Conservation (phyloP, 495 filamentous ascomycete species). For the Lichina pygmaea region DNA sequence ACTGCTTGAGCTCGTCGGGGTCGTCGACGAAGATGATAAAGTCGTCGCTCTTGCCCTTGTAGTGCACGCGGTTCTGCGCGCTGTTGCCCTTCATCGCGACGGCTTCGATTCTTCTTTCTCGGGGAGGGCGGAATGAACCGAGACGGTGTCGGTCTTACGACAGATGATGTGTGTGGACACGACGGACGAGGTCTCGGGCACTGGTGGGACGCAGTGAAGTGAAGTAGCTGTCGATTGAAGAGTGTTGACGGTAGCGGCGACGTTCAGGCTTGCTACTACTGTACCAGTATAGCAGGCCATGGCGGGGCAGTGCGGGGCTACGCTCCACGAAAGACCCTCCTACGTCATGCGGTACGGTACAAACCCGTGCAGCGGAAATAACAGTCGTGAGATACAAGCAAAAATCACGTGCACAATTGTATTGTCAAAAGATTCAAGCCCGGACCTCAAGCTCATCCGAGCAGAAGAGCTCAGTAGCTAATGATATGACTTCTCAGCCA, state of each 20-base stretch:
- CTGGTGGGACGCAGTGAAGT: neutral
- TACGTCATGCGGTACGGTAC: too few relatives aligned
- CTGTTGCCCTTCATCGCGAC: slow-evolving; percentile 34
- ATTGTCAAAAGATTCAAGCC: too few relatives aligned
- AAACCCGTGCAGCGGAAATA: too few relatives aligned
- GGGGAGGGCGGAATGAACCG: neutral
- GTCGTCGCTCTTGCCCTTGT: slow-evolving; percentile 68
- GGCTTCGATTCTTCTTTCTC: neutral
- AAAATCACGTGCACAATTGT: too few relatives aligned
- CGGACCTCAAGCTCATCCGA: too few relatives aligned
- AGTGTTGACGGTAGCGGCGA: neutral
- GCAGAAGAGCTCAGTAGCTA: too few relatives aligned
- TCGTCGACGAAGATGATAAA: slow-evolving; percentile 80
- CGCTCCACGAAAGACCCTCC: too few relatives aligned
- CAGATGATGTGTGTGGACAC: neutral
- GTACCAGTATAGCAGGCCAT: too few relatives aligned
- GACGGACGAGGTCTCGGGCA: neutral
- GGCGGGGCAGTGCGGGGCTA: too few relatives aligned
- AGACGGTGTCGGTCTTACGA: neutral
- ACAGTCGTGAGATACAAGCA: too few relatives aligned
- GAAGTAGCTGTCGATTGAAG: neutral
- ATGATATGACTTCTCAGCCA: too few relatives aligned
- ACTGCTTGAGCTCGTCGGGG: slow-evolving; percentile 40
- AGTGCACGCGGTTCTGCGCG: slow-evolving; percentile 54
- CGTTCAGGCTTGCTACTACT: neutral